Base-by-base conservation (phyloP, 352 stramenopile species). In the Pythium phragmiticola region DNA sequence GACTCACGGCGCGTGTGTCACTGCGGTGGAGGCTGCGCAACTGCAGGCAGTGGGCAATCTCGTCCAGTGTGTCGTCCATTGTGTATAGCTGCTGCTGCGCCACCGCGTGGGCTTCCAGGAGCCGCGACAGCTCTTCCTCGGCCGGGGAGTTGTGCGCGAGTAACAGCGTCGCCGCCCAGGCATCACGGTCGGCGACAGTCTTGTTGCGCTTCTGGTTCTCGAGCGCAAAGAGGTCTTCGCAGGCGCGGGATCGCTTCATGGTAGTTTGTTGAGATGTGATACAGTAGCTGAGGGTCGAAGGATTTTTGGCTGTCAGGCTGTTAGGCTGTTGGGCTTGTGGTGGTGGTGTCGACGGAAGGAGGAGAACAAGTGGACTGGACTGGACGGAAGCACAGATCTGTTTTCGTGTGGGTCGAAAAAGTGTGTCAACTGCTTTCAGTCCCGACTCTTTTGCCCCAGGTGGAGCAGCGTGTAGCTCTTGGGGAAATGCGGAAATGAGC, bases 211-310 rank as follows among this genome's bases (percentile, higher is more conserved):
- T 70, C 55, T 65, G 70, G 63, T 55, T 69, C 58, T 79, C 80
- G 48, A 89, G 71, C 30, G 78, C 74, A 50, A 86, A 73, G 39
- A 89, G 74, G 59, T 89, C 78, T 61, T 88, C 76, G 61, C 76
- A 88, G n/a, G 80, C 80, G 52, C 80, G 78, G 33, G 80, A 89
- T 71, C 80, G 75, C 66, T 89, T 89, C 80, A 89, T 87, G 26
- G 41, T 30, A 3, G 26, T 30, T 30, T 30, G 26, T 30, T 30
- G 26, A 30, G 4, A 30, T 30, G 26, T 30, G 26, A 30, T 3
- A 30, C 26, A 30, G 26, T 30, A 30, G 26, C 4, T 30, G 26
- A 30, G 26, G 26, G 2, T 30, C 3, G 26, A 30, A 5, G 26
- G 26, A 30, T 30, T 28, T 33, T n/a, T 30, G 14, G 46, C 36